Conservation (phyloP, 805 yeast genomes). For the Saturnispora dispora region DNA sequence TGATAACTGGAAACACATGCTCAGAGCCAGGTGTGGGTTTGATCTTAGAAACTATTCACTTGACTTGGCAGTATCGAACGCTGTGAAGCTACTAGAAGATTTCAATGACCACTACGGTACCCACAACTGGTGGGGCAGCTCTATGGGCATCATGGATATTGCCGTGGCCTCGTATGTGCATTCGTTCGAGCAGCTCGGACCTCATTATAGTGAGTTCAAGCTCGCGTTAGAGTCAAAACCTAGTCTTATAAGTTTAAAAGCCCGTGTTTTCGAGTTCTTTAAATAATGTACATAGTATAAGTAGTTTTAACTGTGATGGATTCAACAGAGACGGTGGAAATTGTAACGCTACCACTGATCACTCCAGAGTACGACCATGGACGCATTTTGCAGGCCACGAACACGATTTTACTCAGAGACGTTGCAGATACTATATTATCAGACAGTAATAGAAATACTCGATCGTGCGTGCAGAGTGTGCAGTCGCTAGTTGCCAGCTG, state of each 20-base stretch:
- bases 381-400: neutral
- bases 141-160: neutral
- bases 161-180: constrained; percentile 1
- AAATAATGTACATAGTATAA: neutral
- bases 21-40: neutral
- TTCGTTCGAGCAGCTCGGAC: neutral
- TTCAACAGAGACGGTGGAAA: neutral
- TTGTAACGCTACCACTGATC: constrained; percentile 2
- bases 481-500: neutral
- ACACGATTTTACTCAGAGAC: neutral
- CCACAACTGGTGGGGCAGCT: constrained; percentile 1
- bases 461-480: neutral
- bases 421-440: neutral
- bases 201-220: neutral
- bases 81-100: neutral
- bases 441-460: neutral
- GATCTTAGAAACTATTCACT: neutral
- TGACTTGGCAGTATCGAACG: neutral
- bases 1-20: constrained; percentile 3
- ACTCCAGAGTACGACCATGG: neutral
- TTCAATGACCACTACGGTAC: neutral
- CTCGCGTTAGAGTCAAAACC: constrained; percentile 1
- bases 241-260: neutral
- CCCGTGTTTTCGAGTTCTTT: constrained; percentile 2
- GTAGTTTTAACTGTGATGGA: neutral